Evolutionary conservation across 345 rosid species (phyloP), one percentile per base, ranked within the genome.

Genomic region (Euphorbia peplus): DNA sequence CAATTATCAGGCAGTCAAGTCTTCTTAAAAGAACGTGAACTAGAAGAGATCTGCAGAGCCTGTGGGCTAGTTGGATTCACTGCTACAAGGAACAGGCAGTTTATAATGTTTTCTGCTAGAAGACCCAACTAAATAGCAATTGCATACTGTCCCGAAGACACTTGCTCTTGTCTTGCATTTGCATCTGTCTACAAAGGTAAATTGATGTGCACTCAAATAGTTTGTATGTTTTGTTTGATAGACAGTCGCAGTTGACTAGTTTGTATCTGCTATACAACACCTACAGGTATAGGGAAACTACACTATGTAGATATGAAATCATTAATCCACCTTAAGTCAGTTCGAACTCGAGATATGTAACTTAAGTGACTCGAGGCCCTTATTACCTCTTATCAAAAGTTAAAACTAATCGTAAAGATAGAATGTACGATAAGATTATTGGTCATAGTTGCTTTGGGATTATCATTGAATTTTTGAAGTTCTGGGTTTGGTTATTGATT

Each of bases 31-130:
- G 97, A 93, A 79, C 64, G 78, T 16, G 97, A 93, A 78, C 80
- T 93, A 19, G 91, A 84, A 85, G 98, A 88, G 71, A 71, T 93
- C 71, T 91, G 95, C 80, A 83, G 63, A 60, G 83, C 91, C 54
- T 87, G 96, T 51, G 98, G 97, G 42, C 82, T 91, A 6, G 83
- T 89, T 63, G 86, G 77, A 67, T 84, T 85, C 73, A 84, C 78
- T 41, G 70, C 73, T 61, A 70, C 53, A 6, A 88, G 97, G 79
- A 89, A 91, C 52, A 63, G 82, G 9, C 71, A 12, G 32, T 93
- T 93, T 62, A 82, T 85, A 60, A 89, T 93, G 97, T 79, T 89
- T 70, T 84, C 95, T 1, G 96, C 91, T 28, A 84, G 79, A 66
- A 90, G 89, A 79, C 90, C 91, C 63, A 84, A 60, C 60, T 85